Percentiles rank a stretch among this genome's conserved stretches.
These are phyloP conservation scores for Antrodiella citrinella DNA, from an alignment of 768 basidiomycete genomes.

Conservation along the genomic window DNA sequence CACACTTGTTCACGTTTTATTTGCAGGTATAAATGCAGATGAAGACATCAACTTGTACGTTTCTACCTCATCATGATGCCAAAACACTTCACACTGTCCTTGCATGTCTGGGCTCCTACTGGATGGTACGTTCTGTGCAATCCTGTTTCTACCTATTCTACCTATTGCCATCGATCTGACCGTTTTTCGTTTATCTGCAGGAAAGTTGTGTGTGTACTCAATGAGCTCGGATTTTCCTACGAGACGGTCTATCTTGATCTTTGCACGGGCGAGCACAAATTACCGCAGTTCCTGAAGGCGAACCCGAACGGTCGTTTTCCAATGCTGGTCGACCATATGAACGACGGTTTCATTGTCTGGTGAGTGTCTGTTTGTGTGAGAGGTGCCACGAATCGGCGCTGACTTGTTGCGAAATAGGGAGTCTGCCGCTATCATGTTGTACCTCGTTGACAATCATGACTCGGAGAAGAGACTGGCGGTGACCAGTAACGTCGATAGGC, in stretches of 20 bases:
- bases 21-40: no score
- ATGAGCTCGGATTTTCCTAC: conserved; percentile 13
- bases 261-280: conserved; percentile 11
- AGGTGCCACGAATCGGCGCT: no score
- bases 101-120: conserved; percentile 8
- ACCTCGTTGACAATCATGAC: conserved; percentile 34
- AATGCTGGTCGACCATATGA: conserved; percentile 20
- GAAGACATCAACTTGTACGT: no score
- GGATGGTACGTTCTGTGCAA: conserved; percentile 4
- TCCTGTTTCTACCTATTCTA: not conserved
- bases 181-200: no score
- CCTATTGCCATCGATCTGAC: not conserved
- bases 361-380: not conserved
- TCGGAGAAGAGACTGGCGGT: conserved; percentile 23
- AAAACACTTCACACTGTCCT: conserved; percentile 14
- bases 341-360: conserved; percentile 20
- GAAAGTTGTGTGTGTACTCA: conserved; percentile 12
- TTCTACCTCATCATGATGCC: not conserved
- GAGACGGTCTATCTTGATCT: conserved; percentile 12
- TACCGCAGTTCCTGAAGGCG: conserved; percentile 9
- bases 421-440: conserved; percentile 31
- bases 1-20: no score
- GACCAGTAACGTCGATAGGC: conserved; percentile 3
- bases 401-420: conserved; percentile 11
- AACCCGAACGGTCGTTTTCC: conserved; percentile 26